phyloP scores from a whole-genome alignment of 2,329 filamentous ascomycete species.

The Plectosphaerella sp. region DNA sequence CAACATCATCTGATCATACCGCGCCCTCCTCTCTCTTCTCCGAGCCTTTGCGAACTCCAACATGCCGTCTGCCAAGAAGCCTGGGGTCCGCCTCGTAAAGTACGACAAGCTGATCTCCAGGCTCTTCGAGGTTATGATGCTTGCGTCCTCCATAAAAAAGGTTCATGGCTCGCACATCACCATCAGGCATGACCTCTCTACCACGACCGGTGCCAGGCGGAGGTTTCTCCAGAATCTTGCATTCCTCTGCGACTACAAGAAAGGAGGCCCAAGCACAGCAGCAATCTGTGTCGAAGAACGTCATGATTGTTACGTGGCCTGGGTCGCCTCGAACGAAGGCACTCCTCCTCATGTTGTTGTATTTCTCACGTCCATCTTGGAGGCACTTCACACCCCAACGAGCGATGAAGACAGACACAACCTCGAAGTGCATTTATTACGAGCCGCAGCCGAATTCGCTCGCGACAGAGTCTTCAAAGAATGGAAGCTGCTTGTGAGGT shows the following conservation, averaged over 20 bases:
- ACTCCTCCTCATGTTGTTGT: conserved; percentile 11
- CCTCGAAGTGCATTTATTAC: neutral
- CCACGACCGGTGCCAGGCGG: neutral
- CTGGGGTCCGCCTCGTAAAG: no score
- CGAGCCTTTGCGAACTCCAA: neutral
- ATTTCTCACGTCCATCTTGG: conserved; percentile 20
- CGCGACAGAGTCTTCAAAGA: no score
- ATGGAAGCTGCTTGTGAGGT: no score
- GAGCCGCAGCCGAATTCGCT: neutral
- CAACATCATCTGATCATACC: no score
- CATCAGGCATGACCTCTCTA: no score
- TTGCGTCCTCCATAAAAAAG: neutral
- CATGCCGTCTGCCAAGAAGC: neutral
- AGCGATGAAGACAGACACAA: neutral
- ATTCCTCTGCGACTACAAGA: conserved; percentile 40
- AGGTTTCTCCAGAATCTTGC: conserved; percentile 34
- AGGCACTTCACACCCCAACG: neutral
- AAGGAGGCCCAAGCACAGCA: conserved; percentile 39
- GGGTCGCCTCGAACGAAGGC: conserved; percentile 35
- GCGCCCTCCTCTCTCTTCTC: no score
- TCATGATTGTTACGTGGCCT: conserved; percentile 28
- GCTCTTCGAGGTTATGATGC: no score
- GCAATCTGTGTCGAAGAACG: conserved; percentile 36
- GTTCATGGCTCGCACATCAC: neutral
- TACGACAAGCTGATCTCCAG: no score